Conservation (phyloP, 2,329 filamentous ascomycete genomes). For the Ophiosphaerella narmari region DNA sequence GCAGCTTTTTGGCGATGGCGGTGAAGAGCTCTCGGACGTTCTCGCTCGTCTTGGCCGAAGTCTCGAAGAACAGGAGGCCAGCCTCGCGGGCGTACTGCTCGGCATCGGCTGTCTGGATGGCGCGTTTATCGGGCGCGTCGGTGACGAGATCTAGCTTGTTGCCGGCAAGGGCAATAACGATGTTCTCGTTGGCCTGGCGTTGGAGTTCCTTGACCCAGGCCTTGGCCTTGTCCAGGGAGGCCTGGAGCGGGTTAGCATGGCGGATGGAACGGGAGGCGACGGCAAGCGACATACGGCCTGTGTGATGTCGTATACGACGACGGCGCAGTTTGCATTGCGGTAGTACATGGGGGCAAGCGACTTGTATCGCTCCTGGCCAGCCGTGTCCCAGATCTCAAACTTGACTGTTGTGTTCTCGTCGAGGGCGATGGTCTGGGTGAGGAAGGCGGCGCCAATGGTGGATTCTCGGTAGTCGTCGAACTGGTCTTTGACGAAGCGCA, state of each 20-base stretch:
- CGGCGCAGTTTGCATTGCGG: slow-evolving; percentile 97
- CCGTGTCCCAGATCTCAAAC: slow-evolving; percentile 95
- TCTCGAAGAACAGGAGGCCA: slow-evolving; percentile 96
- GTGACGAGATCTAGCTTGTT: slow-evolving; percentile 94
- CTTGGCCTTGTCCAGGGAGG: slow-evolving; percentile 98
- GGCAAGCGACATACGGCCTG: slow-evolving; percentile 75
- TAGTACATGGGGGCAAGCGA: slow-evolving; percentile 99
- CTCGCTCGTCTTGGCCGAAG: slow-evolving; percentile 94
- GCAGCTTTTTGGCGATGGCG: slow-evolving; percentile 95
- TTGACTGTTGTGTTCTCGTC: slow-evolving; percentile 98
- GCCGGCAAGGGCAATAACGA: slow-evolving; percentile 95
- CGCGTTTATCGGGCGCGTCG: slow-evolving; percentile 93
- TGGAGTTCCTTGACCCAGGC: slow-evolving; percentile 99
- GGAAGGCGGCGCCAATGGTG: slow-evolving; percentile 96
- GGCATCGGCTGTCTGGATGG: slow-evolving; percentile 84
- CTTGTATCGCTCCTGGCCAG: slow-evolving; percentile 98
- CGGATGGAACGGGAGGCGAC: slow-evolving; percentile 2
- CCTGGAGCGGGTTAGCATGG: slow-evolving; percentile 57
- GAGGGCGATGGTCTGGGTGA: slow-evolving; percentile 97
- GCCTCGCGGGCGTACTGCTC: slow-evolving; percentile 95
- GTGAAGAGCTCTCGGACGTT: slow-evolving; percentile 97
- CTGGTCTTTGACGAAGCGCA: slow-evolving; percentile 99
- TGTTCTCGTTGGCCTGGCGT: slow-evolving; percentile 98
- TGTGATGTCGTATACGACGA: slow-evolving; percentile 99
- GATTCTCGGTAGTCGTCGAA: slow-evolving; percentile 98